Base-by-base conservation (phyloP, 2,329 filamentous ascomycete genomes). In the Ophiostoma montium region DNA sequence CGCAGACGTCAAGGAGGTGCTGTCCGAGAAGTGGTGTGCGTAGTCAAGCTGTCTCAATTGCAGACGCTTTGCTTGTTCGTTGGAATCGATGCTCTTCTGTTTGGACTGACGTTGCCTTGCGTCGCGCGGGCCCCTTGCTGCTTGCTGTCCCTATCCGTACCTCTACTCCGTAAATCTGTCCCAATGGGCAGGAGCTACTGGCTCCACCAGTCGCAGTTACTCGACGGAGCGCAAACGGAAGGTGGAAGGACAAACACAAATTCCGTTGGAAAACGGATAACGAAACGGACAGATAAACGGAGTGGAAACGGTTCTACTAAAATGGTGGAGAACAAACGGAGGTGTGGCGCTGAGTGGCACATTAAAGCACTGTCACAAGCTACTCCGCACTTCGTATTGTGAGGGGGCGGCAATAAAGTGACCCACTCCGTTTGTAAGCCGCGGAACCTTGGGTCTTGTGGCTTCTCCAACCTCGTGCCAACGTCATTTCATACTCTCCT, bases 171-270 rank as follows among this genome's bases (percentile, higher is more conserved):
- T n/a, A 44, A 46, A 50, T 50, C 45, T 50, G 49, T 47, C 49
- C 48, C 49, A 43, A 47, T 47, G 44, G 42, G 19, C 35, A 42
- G 39, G 39, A 42, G 39, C 39, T 31, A 42, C 19, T 30, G 39
- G 21, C 7, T 12, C 39, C 35, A 33, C 43, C 21, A n/a, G 21
- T 43, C 38, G 10, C 12, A 15, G 5, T 33, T 42, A 13, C 38
- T 42, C 18, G 12, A 13, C n/a, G 19, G 19, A 16, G 19, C 16
- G 31, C 13, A 13, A 19, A 15, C 15, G 39, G 23, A 16, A 30
- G 39, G 39, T 42, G 39, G 19, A 46, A 48, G 53, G 53, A 51
- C 49, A 51, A 54, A 53, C 41, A 53, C 47, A 51, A 51, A 50
- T 44, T 54, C 51, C 51, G 39, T 21, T 21, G 30, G n/a, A n/a